phyloP scores from a whole-genome alignment of 805 yeast species.

The Myxozyma mucilagina region DNA sequence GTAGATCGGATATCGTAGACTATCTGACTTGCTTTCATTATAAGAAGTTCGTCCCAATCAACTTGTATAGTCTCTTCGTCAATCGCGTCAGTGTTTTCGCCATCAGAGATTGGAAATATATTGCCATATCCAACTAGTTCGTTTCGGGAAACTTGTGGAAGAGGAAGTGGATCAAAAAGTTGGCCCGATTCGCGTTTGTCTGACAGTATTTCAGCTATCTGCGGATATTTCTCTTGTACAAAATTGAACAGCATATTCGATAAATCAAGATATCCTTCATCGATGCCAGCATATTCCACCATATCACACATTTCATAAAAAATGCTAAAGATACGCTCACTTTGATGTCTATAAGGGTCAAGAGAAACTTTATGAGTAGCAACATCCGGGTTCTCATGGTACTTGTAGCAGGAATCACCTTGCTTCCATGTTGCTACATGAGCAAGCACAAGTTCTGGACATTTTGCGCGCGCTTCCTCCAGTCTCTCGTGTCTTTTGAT shows the following conservation, averaged over 20 bases:
- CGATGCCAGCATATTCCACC: constrained; percentile 94
- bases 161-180: constrained; percentile 45
- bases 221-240: constrained; percentile 52
- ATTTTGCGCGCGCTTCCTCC: constrained; percentile 66
- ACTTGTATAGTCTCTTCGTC: not conserved
- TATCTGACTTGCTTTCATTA: constrained; percentile 64
- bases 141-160: constrained; percentile 42
- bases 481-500: constrained; percentile 75
- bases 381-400: constrained; percentile 56
- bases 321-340: constrained; percentile 71
- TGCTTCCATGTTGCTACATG: constrained; percentile 93
- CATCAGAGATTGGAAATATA: constrained; percentile 31
- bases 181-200: not conserved
- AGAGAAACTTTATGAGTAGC: constrained; percentile 76
- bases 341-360: constrained; percentile 88
- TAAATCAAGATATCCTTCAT: constrained; percentile 85
- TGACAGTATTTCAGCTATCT: constrained; percentile 35
- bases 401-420: constrained; percentile 83
- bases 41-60: constrained; percentile 85
- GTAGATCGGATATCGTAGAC: constrained; percentile 55
- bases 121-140: constrained; percentile 39
- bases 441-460: constrained; percentile 73
- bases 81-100: constrained; percentile 28
- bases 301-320: constrained; percentile 58
- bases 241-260: constrained; percentile 60